Evolutionary conservation across 2,329 filamentous ascomycete genomes (phyloP).

Genomic region (Fusarium sp.): DNA sequence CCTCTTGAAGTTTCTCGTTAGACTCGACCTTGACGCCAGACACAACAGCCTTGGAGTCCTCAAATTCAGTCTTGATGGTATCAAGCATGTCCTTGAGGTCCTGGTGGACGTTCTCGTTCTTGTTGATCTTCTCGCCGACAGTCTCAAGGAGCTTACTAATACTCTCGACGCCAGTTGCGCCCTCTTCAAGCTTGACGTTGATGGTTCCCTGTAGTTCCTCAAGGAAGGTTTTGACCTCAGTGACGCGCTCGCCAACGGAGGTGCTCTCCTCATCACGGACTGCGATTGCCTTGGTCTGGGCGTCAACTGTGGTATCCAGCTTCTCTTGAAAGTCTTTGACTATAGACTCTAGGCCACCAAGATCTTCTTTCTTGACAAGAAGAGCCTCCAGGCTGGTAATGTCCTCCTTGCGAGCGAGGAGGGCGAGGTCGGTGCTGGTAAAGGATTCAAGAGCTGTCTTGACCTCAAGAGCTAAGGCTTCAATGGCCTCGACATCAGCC

Average conservation of each 20-base stretch:
- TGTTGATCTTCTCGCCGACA: constrained; percentile 68
- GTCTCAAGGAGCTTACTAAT: constrained; percentile 75
- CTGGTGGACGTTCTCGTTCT: constrained; percentile 65
- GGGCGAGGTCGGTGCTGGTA: constrained; percentile 71
- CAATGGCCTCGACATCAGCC: constrained; percentile 81
- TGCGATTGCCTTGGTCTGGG: constrained; percentile 81
- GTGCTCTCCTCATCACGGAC: constrained; percentile 85
- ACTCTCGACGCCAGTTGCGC: constrained; percentile 74
- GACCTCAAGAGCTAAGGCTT: constrained; percentile 83
- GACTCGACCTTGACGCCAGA: constrained; percentile 83
- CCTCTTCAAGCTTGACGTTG: constrained; percentile 78
- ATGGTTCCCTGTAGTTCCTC: constrained; percentile 81
- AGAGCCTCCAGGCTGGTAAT: constrained; percentile 71
- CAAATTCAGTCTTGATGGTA: constrained; percentile 84
- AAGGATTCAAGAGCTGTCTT: constrained; percentile 80
- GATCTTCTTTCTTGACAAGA: constrained; percentile 75
- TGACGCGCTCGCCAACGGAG: constrained; percentile 78
- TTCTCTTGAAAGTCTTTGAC: constrained; percentile 77
- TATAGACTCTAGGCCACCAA: constrained; percentile 70
- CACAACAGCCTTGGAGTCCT: constrained; percentile 82
- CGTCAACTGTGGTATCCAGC: constrained; percentile 71
- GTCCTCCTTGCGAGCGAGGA: constrained; percentile 76
- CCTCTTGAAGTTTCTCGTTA: constrained; percentile 76
- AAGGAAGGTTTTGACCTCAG: constrained; percentile 79
- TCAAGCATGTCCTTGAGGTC: constrained; percentile 77